A percentile compares a stretch with the other conserved stretches of the same genome.
Evolutionary conservation across 148 eudicot species (phyloP).

Genomic region (Fagopyrum esculentum): DNA sequence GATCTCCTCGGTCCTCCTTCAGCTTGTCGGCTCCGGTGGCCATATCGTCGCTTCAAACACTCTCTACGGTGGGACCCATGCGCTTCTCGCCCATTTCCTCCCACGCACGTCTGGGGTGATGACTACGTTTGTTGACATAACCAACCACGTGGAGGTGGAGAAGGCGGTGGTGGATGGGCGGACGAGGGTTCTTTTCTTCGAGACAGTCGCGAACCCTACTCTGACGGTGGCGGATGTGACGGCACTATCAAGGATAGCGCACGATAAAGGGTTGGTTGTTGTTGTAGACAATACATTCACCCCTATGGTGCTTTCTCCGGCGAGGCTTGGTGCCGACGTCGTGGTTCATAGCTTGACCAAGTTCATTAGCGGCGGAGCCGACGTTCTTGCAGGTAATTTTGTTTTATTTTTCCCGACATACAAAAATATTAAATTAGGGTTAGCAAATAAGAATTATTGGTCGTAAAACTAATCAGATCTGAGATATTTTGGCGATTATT

Average conservation of each 20-base stretch:
- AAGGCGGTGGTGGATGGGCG: slow-evolving; percentile 45
- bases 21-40: slow-evolving; percentile 65
- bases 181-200: slow-evolving; percentile 76
- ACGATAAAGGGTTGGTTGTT: slow-evolving; percentile 53
- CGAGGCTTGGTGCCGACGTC: slow-evolving; percentile 86
- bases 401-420: background rate
- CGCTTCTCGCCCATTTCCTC: slow-evolving; percentile 63
- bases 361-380: slow-evolving; percentile 92
- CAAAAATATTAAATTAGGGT: no score
- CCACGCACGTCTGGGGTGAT: slow-evolving; percentile 62
- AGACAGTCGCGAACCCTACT: slow-evolving; percentile 84
- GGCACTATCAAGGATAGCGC: slow-evolving; percentile 55
- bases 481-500: no score
- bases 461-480: no score
- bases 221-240: slow-evolving; percentile 76
- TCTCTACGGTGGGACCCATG: slow-evolving; percentile 89
- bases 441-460: no score
- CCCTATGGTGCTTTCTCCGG: slow-evolving; percentile 88
- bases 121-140: slow-evolving; percentile 66
- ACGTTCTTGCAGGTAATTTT: slow-evolving; percentile 71
- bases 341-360: slow-evolving; percentile 89
- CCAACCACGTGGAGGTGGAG: slow-evolving; percentile 36
- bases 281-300: slow-evolving; percentile 92
- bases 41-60: slow-evolving; percentile 77
- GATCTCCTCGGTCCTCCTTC: slow-evolving; percentile 68